Evolutionary conservation across 495 filamentous ascomycete species (phyloP), one percentile per base, ranked within the genome.

Genomic region (Hypoxylon perforatum): DNA sequence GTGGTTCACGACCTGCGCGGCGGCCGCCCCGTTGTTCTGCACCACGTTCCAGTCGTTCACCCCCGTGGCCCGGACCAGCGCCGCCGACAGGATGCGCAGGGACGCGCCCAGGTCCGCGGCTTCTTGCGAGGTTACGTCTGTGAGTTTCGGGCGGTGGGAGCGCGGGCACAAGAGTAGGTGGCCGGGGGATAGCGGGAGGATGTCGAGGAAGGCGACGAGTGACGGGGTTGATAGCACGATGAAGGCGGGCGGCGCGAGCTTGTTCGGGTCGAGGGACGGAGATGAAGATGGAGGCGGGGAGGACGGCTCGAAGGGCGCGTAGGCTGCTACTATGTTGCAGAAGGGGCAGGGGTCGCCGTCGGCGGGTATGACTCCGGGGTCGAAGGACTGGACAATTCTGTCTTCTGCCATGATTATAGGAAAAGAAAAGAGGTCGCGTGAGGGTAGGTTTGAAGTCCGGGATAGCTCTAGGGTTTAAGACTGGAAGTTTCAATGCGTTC

Each of bases 1-100:
- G 76, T 97, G 94, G 18, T 88, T 88, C 1, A 98, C 92, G 19
- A 94, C 91, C 78, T 98, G 94, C 6, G 93, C 93, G 10, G 94
- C 94, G 21, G 90, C 82, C 0, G 85, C 86, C 2, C 94, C 94
- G 76, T 97, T 98, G 77, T 98, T 98, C 80, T 97, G 93, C 61
- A 97, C 91, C 18, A 97, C 85, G 77, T 98, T 98, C 88, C 91
- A 94, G 77, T 93, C 91, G 15, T 80, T 82, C 28, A 92, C 85
- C 6, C 86, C 87, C 12, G 83, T 87, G 0, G 84, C 84, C 15
- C 80, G 81, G 46, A 84, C 86, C 14, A 94, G 85, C 0, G 91
- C 90, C 4, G 88, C 80, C 1, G 91, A 91, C 18, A 97, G 70
- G 11, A 94, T 68, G 23, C 91, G 91, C 15, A 97, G 80, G 87